Percentiles rank a stretch among this genome's conserved stretches.
phyloP scores from a whole-genome alignment of 2,329 filamentous ascomycete species.

The Venturia carpophila region DNA sequence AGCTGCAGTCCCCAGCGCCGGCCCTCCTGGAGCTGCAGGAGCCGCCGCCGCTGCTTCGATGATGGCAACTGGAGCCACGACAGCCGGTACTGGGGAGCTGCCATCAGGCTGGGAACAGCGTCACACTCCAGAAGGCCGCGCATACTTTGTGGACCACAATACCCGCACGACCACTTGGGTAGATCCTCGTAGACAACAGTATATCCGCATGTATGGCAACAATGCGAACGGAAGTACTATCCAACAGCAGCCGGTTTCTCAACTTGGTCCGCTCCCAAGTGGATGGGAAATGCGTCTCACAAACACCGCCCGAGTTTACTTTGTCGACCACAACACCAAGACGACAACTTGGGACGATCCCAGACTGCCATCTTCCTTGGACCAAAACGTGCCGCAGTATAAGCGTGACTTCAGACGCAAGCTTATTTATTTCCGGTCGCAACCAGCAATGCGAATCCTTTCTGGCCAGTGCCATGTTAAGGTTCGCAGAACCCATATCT shows the following conservation, averaged over 20 bases:
- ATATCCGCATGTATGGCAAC: conserved; percentile 96
- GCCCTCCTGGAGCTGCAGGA: conserved; percentile 37
- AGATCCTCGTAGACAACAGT: conserved; percentile 91
- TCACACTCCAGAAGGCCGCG: conserved; percentile 85
- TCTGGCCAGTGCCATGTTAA: conserved; percentile 98
- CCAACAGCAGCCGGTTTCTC: conserved; percentile 94
- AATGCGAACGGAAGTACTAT: conserved; percentile 69
- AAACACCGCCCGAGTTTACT: conserved; percentile 95
- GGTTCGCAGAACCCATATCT: conserved; percentile 91
- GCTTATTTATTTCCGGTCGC: conserved; percentile 97
- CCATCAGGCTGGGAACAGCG: conserved; percentile 95
- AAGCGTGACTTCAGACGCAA: conserved; percentile 98
- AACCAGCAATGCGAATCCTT: conserved; percentile 89
- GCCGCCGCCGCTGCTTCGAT: conserved; percentile 61
- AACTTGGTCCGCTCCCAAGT: conserved; percentile 87
- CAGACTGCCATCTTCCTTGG: conserved; percentile 84
- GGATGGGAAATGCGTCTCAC: conserved; percentile 99
- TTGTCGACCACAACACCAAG: conserved; percentile 99
- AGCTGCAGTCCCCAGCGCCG: conserved; percentile 29
- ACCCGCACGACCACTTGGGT: conserved; percentile 98
- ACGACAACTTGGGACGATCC: conserved; percentile 99
- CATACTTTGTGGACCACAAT: conserved; percentile 98
- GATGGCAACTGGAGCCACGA: conserved; percentile 93
- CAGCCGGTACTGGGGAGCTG: conserved; percentile 86
- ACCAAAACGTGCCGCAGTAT: conserved; percentile 98